These are phyloP conservation scores for Nakazawaea holstii DNA, from an alignment of 805 yeast genomes.

Conservation along the genomic window DNA sequence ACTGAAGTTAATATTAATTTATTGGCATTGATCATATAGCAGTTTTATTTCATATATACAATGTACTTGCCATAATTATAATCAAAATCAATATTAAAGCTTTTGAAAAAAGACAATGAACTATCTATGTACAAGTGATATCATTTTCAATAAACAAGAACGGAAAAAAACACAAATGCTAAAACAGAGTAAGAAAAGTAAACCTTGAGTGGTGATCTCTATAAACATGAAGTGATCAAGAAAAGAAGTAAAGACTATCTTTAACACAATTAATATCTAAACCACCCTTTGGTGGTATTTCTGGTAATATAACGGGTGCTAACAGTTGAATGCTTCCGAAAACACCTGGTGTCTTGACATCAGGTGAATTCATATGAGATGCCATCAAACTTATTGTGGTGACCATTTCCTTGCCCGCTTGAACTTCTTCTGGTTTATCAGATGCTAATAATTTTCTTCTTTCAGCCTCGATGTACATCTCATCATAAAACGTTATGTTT, in stretches of 20 bases:
- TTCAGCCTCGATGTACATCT: conserved; percentile 62
- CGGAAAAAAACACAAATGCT: neutral
- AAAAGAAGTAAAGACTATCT: conserved; percentile 77
- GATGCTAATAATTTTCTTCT: conserved; percentile 54
- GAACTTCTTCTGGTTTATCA: conserved; percentile 40
- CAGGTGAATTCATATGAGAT: conserved; percentile 18
- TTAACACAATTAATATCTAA: conserved; percentile 73
- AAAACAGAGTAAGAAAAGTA: too few species aligned
- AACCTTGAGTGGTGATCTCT: neutral
- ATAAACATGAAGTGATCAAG: conserved; percentile 13
- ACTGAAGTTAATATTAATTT: conserved; percentile 1
- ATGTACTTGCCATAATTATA: too few species aligned
- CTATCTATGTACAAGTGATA: too few species aligned
- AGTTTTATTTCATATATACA: too few species aligned
- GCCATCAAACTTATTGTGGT: conserved; percentile 64
- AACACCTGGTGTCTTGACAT: conserved; percentile 17
- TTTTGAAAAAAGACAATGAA: too few species aligned
- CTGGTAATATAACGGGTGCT: conserved; percentile 67
- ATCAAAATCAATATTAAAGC: too few species aligned
- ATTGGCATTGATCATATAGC: neutral
- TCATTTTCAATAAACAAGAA: too few species aligned
- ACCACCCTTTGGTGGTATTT: conserved; percentile 73
- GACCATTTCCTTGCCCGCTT: conserved; percentile 47
- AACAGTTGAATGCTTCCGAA: conserved; percentile 34
- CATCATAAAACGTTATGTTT: conserved; percentile 62